A percentile compares a stretch with the other conserved stretches of the same genome.
phyloP scores from a whole-genome alignment of 305 asterid species.

The Fraxinus baroniana region DNA sequence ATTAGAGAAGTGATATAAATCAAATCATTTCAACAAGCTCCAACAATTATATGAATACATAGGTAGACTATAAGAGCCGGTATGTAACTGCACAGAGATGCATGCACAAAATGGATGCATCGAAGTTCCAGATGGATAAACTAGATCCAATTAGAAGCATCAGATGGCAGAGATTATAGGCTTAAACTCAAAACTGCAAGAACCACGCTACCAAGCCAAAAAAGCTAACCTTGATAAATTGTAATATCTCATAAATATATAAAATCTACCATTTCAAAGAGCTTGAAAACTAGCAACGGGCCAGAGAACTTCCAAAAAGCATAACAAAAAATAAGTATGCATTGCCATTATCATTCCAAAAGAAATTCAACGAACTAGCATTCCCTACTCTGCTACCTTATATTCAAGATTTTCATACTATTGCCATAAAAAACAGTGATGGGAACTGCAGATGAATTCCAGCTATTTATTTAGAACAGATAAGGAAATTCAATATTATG shows the following conservation, averaged over 20 bases:
- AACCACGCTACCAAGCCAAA: conserved; percentile 19
- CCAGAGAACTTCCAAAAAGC: conserved; percentile 10
- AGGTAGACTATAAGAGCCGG: conserved; percentile 8
- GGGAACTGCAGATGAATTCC: conserved; percentile 10
- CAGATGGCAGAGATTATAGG: conserved; percentile 7
- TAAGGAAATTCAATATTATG: conserved; percentile 9
- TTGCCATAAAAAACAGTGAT: conserved; percentile 2
- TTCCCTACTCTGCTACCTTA: not conserved
- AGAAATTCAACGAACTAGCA: conserved; percentile 1
- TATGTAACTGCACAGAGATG: not conserved
- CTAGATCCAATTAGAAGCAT: conserved; percentile 11
- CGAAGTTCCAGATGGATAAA: conserved; percentile 11
- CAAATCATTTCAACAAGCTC: not conserved
- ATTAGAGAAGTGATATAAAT: not conserved
- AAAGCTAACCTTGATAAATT: conserved; percentile 4
- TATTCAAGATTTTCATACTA: conserved; percentile 1
- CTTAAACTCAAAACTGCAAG: conserved; percentile 17
- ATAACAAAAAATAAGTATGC: not conserved
- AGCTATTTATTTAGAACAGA: conserved; percentile 9
- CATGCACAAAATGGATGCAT: not conserved
- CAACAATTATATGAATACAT: not conserved
- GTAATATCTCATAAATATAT: conserved; percentile 4
- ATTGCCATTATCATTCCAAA: not conserved
- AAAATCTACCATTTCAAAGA: not conserved
- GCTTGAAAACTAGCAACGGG: not conserved